A percentile compares a stretch with the other conserved stretches of the same genome.
These are phyloP conservation scores for Plasmodium falciparum DNA, from an alignment of 169 alveolate genomes.

Conservation along the genomic window DNA sequence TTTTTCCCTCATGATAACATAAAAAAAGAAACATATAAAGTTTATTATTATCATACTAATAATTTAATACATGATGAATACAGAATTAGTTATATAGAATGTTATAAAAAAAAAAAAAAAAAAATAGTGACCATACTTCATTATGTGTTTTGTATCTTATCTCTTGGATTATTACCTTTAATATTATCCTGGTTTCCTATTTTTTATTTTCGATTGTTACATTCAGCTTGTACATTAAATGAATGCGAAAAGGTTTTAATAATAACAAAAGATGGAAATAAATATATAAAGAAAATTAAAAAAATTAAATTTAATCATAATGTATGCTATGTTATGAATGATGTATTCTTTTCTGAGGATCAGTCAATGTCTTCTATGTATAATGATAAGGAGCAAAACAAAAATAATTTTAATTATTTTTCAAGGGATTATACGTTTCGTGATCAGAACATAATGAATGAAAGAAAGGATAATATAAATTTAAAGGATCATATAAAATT, in stretches of 20 bases:
- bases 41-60: too few relatives aligned
- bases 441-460: too few relatives aligned
- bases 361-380: too few relatives aligned
- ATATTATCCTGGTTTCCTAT: slow-evolving; percentile 3
- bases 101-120: neutral
- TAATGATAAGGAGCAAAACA: too few relatives aligned
- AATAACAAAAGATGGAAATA: neutral
- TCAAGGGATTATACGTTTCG: too few relatives aligned
- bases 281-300: slow-evolving; percentile 6
- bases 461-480: too few relatives aligned
- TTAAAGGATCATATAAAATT: too few relatives aligned
- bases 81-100: neutral
- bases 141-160: neutral
- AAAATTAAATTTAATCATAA: neutral
- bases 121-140: neutral
- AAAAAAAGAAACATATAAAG: too few relatives aligned
- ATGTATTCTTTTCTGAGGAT: neutral
- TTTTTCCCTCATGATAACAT: too few relatives aligned
- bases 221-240: neutral
- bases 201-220: slow-evolving; percentile 1
- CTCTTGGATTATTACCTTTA: slow-evolving; percentile 5
- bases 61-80: neutral
- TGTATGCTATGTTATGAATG: neutral
- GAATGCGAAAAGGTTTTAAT: neutral
- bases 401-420: too few relatives aligned